Conservation (phyloP, 331 rosid genomes). For the Pyrus hybrid region DNA sequence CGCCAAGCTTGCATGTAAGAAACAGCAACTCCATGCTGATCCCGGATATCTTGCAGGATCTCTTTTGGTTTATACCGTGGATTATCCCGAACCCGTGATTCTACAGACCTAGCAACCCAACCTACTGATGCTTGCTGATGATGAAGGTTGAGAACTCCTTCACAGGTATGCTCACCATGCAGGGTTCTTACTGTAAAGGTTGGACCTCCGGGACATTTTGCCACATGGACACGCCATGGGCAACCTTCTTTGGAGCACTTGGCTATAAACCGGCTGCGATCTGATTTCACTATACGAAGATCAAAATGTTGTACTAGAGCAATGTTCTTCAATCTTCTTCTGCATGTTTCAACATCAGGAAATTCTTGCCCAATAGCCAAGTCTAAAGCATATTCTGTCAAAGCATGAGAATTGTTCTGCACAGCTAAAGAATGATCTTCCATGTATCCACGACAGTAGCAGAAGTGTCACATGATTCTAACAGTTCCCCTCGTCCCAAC, state of each 20-base stretch:
- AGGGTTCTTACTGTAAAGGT: constrained; percentile 86
- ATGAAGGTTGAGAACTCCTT: constrained; percentile 92
- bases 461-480: constrained; percentile 46
- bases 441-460: constrained; percentile 45
- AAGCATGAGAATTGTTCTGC: constrained; percentile 28
- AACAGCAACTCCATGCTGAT: constrained; percentile 96
- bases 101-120: constrained; percentile 99
- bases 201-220: constrained; percentile 93
- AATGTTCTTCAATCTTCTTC: constrained; percentile 84
- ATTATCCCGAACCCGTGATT: constrained; percentile 83
- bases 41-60: constrained; percentile 87
- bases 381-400: constrained; percentile 39
- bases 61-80: constrained; percentile 93
- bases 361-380: constrained; percentile 84
- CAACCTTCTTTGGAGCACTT: constrained; percentile 99
- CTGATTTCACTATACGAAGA: constrained; percentile 94
- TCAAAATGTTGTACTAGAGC: constrained; percentile 95
- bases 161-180: constrained; percentile 90
- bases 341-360: constrained; percentile 91
- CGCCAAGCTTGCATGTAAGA: constrained; percentile 99
- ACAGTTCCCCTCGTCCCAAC: constrained; percentile 27
- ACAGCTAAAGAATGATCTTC: constrained; percentile 61
- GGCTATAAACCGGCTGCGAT: constrained; percentile 93
- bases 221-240: constrained; percentile 98
- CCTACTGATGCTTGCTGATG: constrained; percentile 99